Conservation (phyloP, 768 basidiomycete species). For the Amanita muscaria region DNA sequence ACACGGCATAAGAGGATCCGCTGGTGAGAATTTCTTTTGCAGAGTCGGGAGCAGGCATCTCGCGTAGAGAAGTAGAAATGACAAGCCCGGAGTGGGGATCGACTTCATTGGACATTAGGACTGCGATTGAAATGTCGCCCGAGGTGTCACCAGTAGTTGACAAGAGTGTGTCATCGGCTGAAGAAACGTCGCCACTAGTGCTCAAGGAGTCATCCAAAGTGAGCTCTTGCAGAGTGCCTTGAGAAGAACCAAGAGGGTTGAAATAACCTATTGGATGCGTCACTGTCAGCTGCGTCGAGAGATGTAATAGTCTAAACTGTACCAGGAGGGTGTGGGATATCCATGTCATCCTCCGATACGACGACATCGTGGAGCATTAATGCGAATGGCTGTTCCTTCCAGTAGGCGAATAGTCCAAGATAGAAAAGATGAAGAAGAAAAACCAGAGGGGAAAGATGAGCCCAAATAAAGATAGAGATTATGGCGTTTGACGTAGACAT, state of each 20-base stretch:
- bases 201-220: neutral
- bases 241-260: neutral
- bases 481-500: neutral
- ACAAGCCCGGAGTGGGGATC: no score
- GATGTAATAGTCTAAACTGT: no score
- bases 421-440: neutral
- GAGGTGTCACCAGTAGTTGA: neutral
- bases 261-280: neutral
- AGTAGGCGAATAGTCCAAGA: neutral
- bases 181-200: neutral
- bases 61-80: no score
- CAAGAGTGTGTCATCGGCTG: neutral
- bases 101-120: no score
- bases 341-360: neutral
- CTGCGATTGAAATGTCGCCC: no score
- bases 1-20: no score
- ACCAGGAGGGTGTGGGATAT: conserved; percentile 1
- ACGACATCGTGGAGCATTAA: neutral
- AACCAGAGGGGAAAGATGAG: neutral
- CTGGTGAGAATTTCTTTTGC: no score
- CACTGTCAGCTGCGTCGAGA: no score
- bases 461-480: neutral
- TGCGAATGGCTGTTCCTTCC: neutral
- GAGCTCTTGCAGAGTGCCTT: neutral
- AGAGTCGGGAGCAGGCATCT: no score